Conservation (phyloP, 495 filamentous ascomycete genomes). For the Penicillium alfredii region DNA sequence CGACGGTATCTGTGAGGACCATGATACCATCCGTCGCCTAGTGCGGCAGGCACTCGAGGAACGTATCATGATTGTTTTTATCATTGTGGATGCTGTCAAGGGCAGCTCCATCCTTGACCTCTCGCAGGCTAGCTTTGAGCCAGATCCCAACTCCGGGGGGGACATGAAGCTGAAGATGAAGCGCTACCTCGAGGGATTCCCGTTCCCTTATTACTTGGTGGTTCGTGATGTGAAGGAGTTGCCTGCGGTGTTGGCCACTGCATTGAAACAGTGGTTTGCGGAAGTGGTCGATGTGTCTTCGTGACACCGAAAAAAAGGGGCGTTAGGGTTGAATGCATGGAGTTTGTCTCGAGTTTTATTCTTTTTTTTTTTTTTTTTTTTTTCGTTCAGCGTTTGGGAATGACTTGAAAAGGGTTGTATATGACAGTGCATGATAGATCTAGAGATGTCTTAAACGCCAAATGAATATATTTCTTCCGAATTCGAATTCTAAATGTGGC, state of each 20-base stretch:
- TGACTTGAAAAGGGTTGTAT: constrained; percentile 14
- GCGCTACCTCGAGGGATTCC: constrained; percentile 90
- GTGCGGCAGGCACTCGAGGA: constrained; percentile 85
- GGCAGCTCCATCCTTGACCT: constrained; percentile 70
- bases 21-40: constrained; percentile 73
- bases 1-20: constrained; percentile 87
- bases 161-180: constrained; percentile 70
- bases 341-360: constrained; percentile 11
- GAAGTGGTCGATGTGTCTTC: constrained; percentile 70
- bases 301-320: constrained; percentile 19
- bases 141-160: constrained; percentile 45
- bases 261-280: constrained; percentile 93
- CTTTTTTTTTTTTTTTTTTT: constrained; percentile 4
- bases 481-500: too few species aligned
- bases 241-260: constrained; percentile 76
- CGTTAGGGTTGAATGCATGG: constrained; percentile 8
- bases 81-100: constrained; percentile 80
- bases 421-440: constrained; percentile 14
- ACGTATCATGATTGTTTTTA: constrained; percentile 95
- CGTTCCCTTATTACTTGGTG: constrained; percentile 92
- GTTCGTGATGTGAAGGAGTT: constrained; percentile 87
- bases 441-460: constrained; percentile 2
- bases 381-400: constrained; percentile 6
- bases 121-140: constrained; percentile 70
- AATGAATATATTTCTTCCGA: too few species aligned